Evolutionary conservation across 176 grass and related monocot genomes (phyloP).

Genomic region (Lolium perenne): DNA sequence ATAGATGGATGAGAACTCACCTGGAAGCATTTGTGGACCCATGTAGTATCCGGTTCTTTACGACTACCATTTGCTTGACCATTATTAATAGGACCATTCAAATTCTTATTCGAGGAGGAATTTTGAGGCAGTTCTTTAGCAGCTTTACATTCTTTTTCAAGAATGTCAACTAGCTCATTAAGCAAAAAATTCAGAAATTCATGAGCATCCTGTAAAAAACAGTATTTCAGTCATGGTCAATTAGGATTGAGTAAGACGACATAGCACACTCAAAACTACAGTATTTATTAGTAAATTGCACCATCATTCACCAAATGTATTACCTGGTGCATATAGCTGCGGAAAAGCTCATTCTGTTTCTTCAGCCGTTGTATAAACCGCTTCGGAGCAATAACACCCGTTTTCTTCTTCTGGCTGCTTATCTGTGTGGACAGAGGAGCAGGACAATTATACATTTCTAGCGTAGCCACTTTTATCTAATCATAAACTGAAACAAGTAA

Average conservation of each 20-base stretch:
- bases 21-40: constrained; percentile 97
- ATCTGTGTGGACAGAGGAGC: constrained; percentile 59
- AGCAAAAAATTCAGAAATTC: constrained; percentile 97
- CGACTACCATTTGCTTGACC: constrained; percentile 61
- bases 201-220: constrained; percentile 89
- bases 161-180: constrained; percentile 98
- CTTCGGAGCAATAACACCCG: constrained; percentile 90
- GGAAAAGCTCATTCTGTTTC: constrained; percentile 98
- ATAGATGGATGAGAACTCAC: constrained; percentile 47
- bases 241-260: neutral
- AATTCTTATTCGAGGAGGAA: constrained; percentile 53
- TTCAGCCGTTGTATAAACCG: constrained; percentile 94
- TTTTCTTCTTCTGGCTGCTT: constrained; percentile 98
- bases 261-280: neutral
- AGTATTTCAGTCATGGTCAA: constrained; percentile 23
- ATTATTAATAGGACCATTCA: constrained; percentile 62
- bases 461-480: neutral
- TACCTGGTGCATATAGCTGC: constrained; percentile 99
- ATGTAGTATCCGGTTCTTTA: constrained; percentile 79
- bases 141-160: constrained; percentile 82
- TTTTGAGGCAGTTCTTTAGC: constrained; percentile 56
- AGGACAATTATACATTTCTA: constrained; percentile 21
- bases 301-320: constrained; percentile 31
- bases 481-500: constrained; percentile 27
- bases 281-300: neutral